Evolutionary conservation across 352 stramenopile genomes (phyloP).

Genomic region (Blastocystis sp.): DNA sequence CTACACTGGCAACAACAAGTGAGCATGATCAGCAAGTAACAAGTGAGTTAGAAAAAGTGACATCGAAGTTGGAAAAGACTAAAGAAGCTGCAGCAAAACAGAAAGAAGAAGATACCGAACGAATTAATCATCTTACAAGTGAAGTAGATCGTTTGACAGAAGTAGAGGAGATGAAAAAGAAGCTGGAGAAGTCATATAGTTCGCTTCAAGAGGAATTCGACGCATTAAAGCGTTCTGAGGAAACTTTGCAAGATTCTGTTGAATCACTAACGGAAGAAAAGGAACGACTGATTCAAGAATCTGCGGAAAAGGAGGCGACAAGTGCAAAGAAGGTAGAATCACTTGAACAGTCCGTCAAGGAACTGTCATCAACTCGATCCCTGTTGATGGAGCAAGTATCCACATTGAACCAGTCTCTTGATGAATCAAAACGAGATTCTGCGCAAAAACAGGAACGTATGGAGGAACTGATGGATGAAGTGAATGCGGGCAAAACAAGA

Average conservation of each 20-base stretch:
- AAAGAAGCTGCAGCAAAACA: background rate
- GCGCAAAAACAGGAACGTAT: background rate
- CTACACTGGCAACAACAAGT: background rate
- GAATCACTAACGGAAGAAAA: background rate
- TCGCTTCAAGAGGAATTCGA: background rate
- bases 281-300: background rate
- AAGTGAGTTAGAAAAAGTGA: background rate
- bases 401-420: background rate
- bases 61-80: background rate
- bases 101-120: background rate
- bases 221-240: background rate
- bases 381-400: conserved; percentile 12
- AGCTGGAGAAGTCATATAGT: background rate
- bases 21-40: background rate
- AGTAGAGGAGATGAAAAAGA: background rate
- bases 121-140: background rate
- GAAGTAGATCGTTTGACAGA: background rate
- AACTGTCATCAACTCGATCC: background rate
- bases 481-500: background rate
- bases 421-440: background rate
- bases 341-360: background rate
- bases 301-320: background rate
- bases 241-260: background rate
- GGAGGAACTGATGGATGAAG: background rate
- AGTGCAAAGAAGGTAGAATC: background rate